These are phyloP conservation scores for Suillus fuscotomentosus DNA, from an alignment of 768 basidiomycete genomes.

Conservation along the genomic window DNA sequence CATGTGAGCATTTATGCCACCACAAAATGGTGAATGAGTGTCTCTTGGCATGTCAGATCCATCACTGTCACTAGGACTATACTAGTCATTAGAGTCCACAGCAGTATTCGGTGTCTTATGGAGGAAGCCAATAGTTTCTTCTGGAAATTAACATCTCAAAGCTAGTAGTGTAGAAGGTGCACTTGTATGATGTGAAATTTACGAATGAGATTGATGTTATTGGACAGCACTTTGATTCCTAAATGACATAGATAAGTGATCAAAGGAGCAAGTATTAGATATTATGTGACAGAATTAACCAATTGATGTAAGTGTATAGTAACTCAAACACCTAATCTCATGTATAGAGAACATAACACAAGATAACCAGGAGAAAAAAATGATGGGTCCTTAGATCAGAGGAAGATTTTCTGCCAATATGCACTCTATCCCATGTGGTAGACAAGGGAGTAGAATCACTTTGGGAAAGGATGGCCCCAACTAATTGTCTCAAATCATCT, in stretches of 20 bases:
- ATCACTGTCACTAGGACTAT: neutral
- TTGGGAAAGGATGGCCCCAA: conserved; percentile 25
- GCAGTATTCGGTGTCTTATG: conserved; percentile 47
- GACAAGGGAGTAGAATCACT: conserved; percentile 27
- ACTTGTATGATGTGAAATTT: conserved; percentile 59
- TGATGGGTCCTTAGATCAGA: conserved; percentile 30
- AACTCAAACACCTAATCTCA: conserved; percentile 61
- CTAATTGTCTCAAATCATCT: conserved; percentile 23
- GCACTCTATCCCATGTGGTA: conserved; percentile 34
- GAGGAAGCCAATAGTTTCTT: conserved; percentile 50
- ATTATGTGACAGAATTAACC: conserved; percentile 36
- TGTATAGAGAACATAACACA: conserved; percentile 61
- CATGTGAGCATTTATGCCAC: conserved; percentile 46
- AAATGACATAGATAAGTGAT: conserved; percentile 3
- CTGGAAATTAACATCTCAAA: conserved; percentile 44
- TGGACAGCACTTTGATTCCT: conserved; percentile 46
- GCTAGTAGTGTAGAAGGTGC: conserved; percentile 53
- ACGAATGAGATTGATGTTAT: conserved; percentile 43
- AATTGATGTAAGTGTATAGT: conserved; percentile 44
- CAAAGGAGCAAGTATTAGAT: neutral
- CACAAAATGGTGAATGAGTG: conserved; percentile 39
- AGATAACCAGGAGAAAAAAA: conserved; percentile 36
- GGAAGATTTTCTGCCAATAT: conserved; percentile 35
- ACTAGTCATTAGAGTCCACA: conserved; percentile 27
- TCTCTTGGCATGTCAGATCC: conserved; percentile 17